phyloP scores from a whole-genome alignment of 306 rosid species.

The Luffa acutangula region DNA sequence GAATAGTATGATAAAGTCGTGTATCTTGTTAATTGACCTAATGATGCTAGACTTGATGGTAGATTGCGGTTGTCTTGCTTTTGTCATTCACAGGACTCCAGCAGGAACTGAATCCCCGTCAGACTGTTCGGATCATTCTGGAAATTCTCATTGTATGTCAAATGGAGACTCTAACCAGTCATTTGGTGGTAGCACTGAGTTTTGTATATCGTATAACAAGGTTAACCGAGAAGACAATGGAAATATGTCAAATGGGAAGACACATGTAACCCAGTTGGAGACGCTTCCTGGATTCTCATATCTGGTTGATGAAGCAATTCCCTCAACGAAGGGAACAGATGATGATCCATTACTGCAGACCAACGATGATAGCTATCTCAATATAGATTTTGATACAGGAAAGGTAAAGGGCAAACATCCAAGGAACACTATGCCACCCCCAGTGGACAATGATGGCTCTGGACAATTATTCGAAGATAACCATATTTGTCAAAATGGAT shows the following conservation, averaged over 20 bases:
- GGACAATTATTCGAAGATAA: constrained; percentile 29
- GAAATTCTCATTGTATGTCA: constrained; percentile 30
- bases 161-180: constrained; percentile 41
- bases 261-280: constrained; percentile 27
- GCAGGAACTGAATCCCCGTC: constrained; percentile 59
- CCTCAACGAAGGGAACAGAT: constrained; percentile 20
- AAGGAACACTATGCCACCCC: constrained; percentile 24
- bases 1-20: not conserved
- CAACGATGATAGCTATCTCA: constrained; percentile 43
- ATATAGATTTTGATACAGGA: constrained; percentile 33
- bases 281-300: constrained; percentile 39
- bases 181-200: constrained; percentile 41
- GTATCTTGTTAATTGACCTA: constrained; percentile 4
- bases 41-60: constrained; percentile 18
- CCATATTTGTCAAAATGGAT: constrained; percentile 25
- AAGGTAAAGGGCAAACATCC: constrained; percentile 33
- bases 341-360: constrained; percentile 33
- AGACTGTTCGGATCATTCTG: constrained; percentile 48
- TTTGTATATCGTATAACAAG: constrained; percentile 51
- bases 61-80: constrained; percentile 17
- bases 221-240: constrained; percentile 24
- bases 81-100: constrained; percentile 48
- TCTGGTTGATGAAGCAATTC: constrained; percentile 37
- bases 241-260: constrained; percentile 28
- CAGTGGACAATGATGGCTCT: constrained; percentile 18